Percentiles rank a stretch among this genome's conserved stretches.
phyloP scores from a whole-genome alignment of 495 filamentous ascomycete genomes.

The Halenospora varia region DNA sequence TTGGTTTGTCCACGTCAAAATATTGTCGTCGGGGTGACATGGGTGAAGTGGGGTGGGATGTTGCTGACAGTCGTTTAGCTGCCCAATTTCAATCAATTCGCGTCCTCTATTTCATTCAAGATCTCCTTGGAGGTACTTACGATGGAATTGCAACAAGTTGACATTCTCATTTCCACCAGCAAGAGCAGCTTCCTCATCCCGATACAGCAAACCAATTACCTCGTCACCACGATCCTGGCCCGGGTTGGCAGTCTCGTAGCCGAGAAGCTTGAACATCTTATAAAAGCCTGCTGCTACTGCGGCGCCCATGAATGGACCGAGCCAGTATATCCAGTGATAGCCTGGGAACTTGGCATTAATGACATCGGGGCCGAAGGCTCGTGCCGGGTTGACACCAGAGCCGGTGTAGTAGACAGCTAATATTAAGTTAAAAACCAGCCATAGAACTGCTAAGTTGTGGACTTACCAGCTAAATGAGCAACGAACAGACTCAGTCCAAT shows the following conservation, averaged over 20 bases:
- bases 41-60: too few species aligned
- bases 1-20: too few species aligned
- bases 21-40: too few species aligned
- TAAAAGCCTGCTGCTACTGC: constrained; percentile 62
- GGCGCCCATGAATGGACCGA: constrained; percentile 53
- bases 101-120: background rate
- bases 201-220: background rate
- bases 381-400: constrained; percentile 67
- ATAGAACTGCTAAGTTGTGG: too few species aligned
- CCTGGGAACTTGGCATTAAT: constrained; percentile 56
- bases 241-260: constrained; percentile 72
- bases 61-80: too few species aligned
- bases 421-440: too few species aligned
- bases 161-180: background rate
- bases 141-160: background rate
- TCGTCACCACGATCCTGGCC: constrained; percentile 38
- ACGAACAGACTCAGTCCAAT: constrained; percentile 49
- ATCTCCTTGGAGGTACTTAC: background rate
- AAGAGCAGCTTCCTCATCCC: background rate
- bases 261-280: constrained; percentile 52
- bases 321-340: constrained; percentile 69
- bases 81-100: background rate
- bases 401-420: constrained; percentile 66
- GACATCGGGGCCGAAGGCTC: constrained; percentile 65
- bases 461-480: constrained; percentile 37